Conservation (phyloP, 768 basidiomycete genomes). For the Amyloporia xantha region DNA sequence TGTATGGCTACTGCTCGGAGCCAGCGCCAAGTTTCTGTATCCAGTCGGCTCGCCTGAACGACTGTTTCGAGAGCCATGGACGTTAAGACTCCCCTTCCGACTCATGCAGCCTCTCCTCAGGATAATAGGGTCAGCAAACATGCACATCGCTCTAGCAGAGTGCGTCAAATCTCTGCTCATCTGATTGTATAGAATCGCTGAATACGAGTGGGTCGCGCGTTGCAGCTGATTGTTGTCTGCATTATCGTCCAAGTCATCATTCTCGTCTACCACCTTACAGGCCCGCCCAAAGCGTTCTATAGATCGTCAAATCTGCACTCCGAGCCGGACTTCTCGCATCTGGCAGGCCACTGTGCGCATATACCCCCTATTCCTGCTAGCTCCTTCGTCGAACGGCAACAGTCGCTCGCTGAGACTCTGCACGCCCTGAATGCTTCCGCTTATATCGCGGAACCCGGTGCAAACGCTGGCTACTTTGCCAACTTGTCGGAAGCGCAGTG, state of each 20-base stretch:
- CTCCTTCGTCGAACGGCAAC: slow-evolving; percentile 51
- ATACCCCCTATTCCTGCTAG: slow-evolving; percentile 38
- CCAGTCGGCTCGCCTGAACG: too few relatives aligned
- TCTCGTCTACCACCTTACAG: slow-evolving; percentile 3
- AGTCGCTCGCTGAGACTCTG: slow-evolving; percentile 42
- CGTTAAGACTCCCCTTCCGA: not conserved
- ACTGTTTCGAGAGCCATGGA: slow-evolving; percentile 1
- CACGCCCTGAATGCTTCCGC: slow-evolving; percentile 48
- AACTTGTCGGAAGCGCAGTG: slow-evolving; percentile 61
- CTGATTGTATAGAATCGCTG: not conserved
- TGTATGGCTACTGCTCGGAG: too few relatives aligned
- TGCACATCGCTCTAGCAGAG: slow-evolving; percentile 1
- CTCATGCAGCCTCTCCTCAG: not conserved
- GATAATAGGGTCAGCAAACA: slow-evolving; percentile 2
- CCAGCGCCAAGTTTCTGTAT: too few relatives aligned
- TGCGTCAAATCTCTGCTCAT: not conserved
- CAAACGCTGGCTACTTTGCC: slow-evolving; percentile 64
- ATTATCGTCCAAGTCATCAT: slow-evolving; percentile 5
- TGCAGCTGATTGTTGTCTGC: slow-evolving; percentile 3
- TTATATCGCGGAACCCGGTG: slow-evolving; percentile 76
- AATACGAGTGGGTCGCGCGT: too few relatives aligned
- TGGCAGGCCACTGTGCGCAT: slow-evolving; percentile 39
- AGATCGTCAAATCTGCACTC: not conserved
- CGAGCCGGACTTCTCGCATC: slow-evolving; percentile 19
- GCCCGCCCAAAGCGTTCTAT: not conserved